phyloP scores from a whole-genome alignment of 176 grass and related monocot genomes.

The Musa troglodytarum region DNA sequence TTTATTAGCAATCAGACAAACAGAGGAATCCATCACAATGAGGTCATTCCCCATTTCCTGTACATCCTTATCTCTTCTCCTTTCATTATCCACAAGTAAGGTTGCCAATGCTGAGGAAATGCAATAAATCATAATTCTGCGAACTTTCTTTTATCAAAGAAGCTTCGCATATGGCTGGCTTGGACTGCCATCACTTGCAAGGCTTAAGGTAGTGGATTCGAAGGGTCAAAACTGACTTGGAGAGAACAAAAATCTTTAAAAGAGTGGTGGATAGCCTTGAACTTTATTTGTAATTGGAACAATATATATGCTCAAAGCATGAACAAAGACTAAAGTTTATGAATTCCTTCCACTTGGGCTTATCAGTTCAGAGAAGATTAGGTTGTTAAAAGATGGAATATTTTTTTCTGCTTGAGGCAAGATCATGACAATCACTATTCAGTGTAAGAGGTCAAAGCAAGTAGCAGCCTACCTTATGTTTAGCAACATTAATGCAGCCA shows the following conservation, averaged over 20 bases:
- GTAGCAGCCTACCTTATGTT: too few species aligned
- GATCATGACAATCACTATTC: neutral
- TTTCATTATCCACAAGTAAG: neutral
- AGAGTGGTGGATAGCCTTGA: neutral
- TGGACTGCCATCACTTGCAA: neutral
- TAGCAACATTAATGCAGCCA: neutral
- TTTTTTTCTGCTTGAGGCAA: neutral
- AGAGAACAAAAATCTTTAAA: neutral
- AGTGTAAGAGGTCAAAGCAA: neutral
- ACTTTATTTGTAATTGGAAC: neutral
- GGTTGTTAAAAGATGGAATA: neutral
- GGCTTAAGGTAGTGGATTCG: neutral
- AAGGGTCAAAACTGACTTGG: neutral
- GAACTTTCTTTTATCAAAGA: neutral
- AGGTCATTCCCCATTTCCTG: too few species aligned
- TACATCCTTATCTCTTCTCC: neutral
- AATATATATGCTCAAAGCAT: constrained; percentile 9
- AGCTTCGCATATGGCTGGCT: neutral
- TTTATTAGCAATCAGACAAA: too few species aligned
- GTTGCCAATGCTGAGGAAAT: neutral
- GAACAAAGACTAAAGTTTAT: neutral
- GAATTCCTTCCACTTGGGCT: neutral
- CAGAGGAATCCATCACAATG: too few species aligned
- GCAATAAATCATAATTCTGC: neutral
- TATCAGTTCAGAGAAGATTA: constrained; percentile 4